These are phyloP conservation scores for Geotrichum citri-aurantii DNA, from an alignment of 1,139 yeast species.

Conservation along the genomic window DNA sequence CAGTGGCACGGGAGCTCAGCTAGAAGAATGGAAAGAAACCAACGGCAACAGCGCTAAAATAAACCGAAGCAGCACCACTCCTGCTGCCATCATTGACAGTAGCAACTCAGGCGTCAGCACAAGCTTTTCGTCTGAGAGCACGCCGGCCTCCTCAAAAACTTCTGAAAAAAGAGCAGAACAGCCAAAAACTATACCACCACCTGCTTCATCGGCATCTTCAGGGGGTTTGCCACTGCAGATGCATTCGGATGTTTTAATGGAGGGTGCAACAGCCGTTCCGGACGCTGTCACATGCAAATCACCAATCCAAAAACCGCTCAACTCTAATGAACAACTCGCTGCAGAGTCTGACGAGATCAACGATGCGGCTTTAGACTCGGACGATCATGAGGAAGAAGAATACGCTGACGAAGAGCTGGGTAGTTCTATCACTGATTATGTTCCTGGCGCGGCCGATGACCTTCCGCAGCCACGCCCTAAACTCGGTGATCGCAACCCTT, in stretches of 20 bases:
- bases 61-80: neutral
- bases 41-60: neutral
- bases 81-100: neutral
- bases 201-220: neutral
- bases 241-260: neutral
- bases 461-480: neutral
- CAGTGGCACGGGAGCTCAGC: neutral
- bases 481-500: neutral
- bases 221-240: neutral
- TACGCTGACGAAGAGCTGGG: neutral
- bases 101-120: neutral
- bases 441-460: neutral
- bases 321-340: neutral
- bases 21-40: neutral
- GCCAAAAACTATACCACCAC: neutral
- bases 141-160: neutral
- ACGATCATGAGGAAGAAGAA: slow-evolving; percentile 13
- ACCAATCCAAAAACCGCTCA: neutral
- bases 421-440: neutral
- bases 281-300: neutral
- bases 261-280: neutral
- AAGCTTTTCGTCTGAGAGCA: neutral
- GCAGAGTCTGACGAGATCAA: slow-evolving; percentile 4
- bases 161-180: neutral
- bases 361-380: slow-evolving; percentile 10